Base-by-base conservation (phyloP, 129 eudicot species). In the Logfia minima region DNA sequence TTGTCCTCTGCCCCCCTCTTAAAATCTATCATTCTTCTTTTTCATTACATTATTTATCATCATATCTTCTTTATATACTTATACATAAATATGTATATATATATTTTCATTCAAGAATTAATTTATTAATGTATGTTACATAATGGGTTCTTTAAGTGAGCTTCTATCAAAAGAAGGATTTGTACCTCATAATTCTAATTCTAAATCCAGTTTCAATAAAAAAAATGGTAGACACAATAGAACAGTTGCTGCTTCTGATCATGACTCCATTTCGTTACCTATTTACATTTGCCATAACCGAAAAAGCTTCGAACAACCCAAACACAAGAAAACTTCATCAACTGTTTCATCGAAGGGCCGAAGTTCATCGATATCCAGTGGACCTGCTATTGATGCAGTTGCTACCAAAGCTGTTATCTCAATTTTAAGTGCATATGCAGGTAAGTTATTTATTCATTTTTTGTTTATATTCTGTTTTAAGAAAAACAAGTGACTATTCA, bases 211-310 rank as follows among this genome's bases (percentile, higher is more conserved):
- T 74, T 53, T 58, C 37, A 77, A 53, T 75, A 74, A 53, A 29
- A 84, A 74, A 37, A 86, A 78, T 19, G 64, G 63, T 26, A 77
- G 74, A 58, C 78, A 82, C 76, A 90, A 76, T 78, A 82, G 32
- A 16, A 74, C 66, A 80, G 82, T 51, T 45, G 17, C 53, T 52
- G 63, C 64, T 19, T 69, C 70, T 60, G 84, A 76, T 70, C 77
- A 87, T 34, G 90, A 82, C 37, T 80, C 96, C 18, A 75, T 84
- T 55, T 45, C 87, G 35, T 79, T 90, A 77, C 92, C 96, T 5
- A 88, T 90, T 32, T 88, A 79, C 81, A 86, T 90, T 72, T 90
- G 96, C 85, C 92, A 80, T 79, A 88, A 86, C 41, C 85, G 87
- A 9, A 86, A 87, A 70, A 84, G 85, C 80, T 67, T 84, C 63